Conservation (phyloP, 768 basidiomycete genomes). For the Suillus hirtellus region DNA sequence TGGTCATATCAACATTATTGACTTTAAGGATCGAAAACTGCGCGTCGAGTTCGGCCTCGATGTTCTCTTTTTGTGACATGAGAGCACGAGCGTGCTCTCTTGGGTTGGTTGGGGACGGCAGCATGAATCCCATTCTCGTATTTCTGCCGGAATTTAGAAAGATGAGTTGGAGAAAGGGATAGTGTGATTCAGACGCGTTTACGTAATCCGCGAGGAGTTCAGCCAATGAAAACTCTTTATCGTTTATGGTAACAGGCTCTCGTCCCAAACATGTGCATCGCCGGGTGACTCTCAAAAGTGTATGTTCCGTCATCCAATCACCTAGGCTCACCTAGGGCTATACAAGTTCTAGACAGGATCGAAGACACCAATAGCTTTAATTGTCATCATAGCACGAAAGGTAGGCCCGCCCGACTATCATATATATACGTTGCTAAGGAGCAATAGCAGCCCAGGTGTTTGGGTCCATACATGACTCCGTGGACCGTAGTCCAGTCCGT, state of each 20-base stretch:
- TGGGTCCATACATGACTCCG: slow-evolving; percentile 77
- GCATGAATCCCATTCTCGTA: slow-evolving; percentile 44
- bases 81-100: slow-evolving; percentile 62
- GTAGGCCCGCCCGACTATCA: slow-evolving; percentile 23
- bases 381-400: slow-evolving; percentile 79
- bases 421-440: slow-evolving; percentile 61
- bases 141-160: neutral
- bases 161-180: neutral
- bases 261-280: neutral
- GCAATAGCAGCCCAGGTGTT: slow-evolving; percentile 72
- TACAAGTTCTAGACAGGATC: slow-evolving; percentile 50
- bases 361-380: slow-evolving; percentile 58
- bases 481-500: slow-evolving; percentile 63
- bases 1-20: slow-evolving; percentile 64
- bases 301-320: slow-evolving; percentile 40
- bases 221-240: too few species aligned
- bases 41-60: slow-evolving; percentile 69
- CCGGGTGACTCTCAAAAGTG: neutral
- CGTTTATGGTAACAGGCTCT: too few species aligned
- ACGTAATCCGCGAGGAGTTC: neutral
- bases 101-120: slow-evolving; percentile 46
- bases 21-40: slow-evolving; percentile 62
- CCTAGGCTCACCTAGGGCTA: too few species aligned
- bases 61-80: slow-evolving; percentile 65
- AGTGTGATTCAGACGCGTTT: neutral